These are phyloP conservation scores for Straminergon stramineum DNA, from an alignment of 225 moss, liverwort and hornwort species.

Conservation along the genomic window DNA sequence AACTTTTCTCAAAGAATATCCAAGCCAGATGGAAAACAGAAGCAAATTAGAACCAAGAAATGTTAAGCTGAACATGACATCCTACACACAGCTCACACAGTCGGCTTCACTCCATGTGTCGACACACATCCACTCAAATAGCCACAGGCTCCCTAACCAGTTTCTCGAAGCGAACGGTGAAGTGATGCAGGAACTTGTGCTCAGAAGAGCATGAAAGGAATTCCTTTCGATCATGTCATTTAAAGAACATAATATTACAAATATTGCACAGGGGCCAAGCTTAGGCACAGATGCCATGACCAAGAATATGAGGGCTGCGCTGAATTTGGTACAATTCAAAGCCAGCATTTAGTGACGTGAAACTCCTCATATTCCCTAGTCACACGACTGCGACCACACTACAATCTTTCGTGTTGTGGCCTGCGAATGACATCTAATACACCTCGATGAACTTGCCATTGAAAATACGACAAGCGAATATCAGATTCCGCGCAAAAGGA, in stretches of 20 bases:
- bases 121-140: background rate
- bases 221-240: constrained; percentile 30
- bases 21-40: background rate
- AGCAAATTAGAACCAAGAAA: background rate
- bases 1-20: background rate
- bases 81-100: background rate
- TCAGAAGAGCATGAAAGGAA: constrained; percentile 15
- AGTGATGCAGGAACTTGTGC: background rate
- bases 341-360: background rate
- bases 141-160: background rate
- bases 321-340: background rate
- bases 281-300: constrained; percentile 12
- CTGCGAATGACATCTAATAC: background rate
- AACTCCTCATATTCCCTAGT: constrained; percentile 1
- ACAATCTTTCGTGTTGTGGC: constrained; percentile 3
- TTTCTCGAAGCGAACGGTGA: background rate
- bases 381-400: background rate
- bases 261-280: constrained; percentile 20
- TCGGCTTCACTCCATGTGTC: background rate
- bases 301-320: constrained; percentile 13
- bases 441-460: constrained; percentile 5
- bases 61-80: background rate
- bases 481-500: constrained; percentile 1
- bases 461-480: background rate
- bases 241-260: constrained; percentile 28